phyloP scores from a whole-genome alignment of 208 protist genomes.

The Porcisia deanei region DNA sequence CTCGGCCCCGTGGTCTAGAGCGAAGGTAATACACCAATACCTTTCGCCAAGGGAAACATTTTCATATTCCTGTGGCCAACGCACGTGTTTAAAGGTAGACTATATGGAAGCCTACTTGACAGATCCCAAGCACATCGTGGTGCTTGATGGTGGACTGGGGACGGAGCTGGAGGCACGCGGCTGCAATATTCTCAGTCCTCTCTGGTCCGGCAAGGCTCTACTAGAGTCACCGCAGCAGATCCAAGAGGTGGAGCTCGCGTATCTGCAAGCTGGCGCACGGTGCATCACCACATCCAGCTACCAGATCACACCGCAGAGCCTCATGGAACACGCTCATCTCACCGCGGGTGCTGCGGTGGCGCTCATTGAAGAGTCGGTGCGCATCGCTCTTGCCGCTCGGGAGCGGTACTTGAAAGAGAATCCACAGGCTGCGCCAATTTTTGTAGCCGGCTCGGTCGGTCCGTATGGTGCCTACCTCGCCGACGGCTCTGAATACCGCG shows the following conservation, averaged over 20 bases:
- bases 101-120: slow-evolving; percentile 32
- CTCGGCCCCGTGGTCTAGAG: not conserved
- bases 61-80: not conserved
- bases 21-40: slow-evolving; percentile 2
- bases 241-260: slow-evolving; percentile 35
- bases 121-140: slow-evolving; percentile 32
- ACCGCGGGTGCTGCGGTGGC: slow-evolving; percentile 29
- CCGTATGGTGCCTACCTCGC: slow-evolving; percentile 67
- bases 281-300: slow-evolving; percentile 74
- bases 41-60: not conserved
- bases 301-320: slow-evolving; percentile 46
- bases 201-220: slow-evolving; percentile 68
- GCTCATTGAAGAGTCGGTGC: slow-evolving; percentile 40
- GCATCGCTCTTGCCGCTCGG: slow-evolving; percentile 36
- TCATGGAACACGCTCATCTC: slow-evolving; percentile 44
- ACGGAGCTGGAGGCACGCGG: slow-evolving; percentile 55
- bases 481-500: slow-evolving; percentile 67
- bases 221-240: slow-evolving; percentile 43
- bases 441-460: slow-evolving; percentile 63
- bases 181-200: slow-evolving; percentile 47
- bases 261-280: slow-evolving; percentile 43
- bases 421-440: slow-evolving; percentile 25
- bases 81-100: not conserved
- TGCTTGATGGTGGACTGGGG: slow-evolving; percentile 65
- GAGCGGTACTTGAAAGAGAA: slow-evolving; percentile 11